Percentiles rank a stretch among this genome's conserved stretches.
Evolutionary conservation across 495 filamentous ascomycete species (phyloP).

Genomic region (Aspergillus ostianus): DNA sequence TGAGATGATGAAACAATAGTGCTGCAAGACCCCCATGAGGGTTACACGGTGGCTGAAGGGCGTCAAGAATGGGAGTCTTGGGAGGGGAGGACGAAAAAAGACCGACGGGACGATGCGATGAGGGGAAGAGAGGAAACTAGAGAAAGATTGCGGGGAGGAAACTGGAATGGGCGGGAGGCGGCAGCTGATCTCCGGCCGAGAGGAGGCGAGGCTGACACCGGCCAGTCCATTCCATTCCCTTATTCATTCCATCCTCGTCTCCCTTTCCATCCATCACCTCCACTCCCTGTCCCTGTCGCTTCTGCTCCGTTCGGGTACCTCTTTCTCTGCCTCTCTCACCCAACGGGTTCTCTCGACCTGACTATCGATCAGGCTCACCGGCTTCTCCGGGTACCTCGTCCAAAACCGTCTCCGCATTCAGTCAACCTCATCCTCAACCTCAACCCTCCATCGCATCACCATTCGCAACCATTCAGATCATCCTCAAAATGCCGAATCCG

Average conservation of each 20-base stretch:
- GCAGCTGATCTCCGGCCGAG: conserved; percentile 5
- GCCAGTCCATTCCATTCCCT: background rate
- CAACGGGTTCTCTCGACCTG: background rate
- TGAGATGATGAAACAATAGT: conserved; percentile 24
- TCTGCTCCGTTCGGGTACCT: background rate
- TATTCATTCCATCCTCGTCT: background rate
- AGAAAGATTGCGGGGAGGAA: conserved; percentile 2
- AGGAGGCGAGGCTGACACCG: background rate
- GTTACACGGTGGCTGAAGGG: conserved; percentile 19
- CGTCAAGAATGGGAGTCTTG: background rate
- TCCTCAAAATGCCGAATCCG: conserved; percentile 54
- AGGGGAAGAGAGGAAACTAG: background rate
- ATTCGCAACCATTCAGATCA: conserved; percentile 6
- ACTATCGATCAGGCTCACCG: background rate
- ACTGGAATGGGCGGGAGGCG: background rate
- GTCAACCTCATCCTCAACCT: conserved; percentile 2
- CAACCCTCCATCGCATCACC: conserved; percentile 5
- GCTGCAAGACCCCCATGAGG: conserved; percentile 22
- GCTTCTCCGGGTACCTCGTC: background rate
- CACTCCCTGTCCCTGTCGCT: background rate
- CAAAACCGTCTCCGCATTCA: no score
- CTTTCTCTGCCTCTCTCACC: background rate
- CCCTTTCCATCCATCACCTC: background rate
- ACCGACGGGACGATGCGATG: background rate
- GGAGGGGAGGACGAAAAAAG: background rate